Evolutionary conservation across 148 eudicot genomes (phyloP), one percentile per base, ranked within the genome.

Genomic region (Heliamphora exappendiculata): DNA sequence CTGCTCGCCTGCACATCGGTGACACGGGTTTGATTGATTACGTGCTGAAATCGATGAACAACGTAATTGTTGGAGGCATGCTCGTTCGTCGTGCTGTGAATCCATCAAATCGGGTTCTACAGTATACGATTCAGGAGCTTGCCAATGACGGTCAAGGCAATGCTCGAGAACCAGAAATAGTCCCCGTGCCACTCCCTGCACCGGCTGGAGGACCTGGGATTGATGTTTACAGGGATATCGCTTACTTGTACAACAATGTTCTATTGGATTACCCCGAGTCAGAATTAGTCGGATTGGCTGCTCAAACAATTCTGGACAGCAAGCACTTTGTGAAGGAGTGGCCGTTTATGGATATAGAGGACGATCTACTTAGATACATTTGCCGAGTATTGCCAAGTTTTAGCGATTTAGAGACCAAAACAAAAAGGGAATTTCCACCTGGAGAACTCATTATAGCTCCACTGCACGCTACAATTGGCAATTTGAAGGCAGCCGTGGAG

Each of bases 11-110:
- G 3, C 89, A 89, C 45, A 88, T 92, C 50, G 98, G 98, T 12
- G 98, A 94, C 54, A 94, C 98, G 0, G 98, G 98, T 8, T 80
- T 94, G 71, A 91, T 94, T 26, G 98, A 94, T 76, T 89, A 90
- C 29, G 97, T 92, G 14, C 84, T 94, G n/a, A 94, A 94, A 75
- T 87, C 91, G 12, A 84, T 92, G 91, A 88, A 87, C 72, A 86
- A 90, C 76, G 97, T 92, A 31, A 86, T 88, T 74, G 88, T 90
- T 31, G 92, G 93, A 37, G 81, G 84, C 41, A 68, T 78, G 42
- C 44, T 87, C 11, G 91, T 94, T 36, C 84, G 84, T 14, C 91
- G 93, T 44, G 73, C 79, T 9, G 86, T 81, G 22, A 88, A 92
- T 78, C 79, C 84, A n/a, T 7, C 41, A 0, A 90, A 86, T 4